Conservation (phyloP, 106 monocot genomes). For the Vanilla planifolia region DNA sequence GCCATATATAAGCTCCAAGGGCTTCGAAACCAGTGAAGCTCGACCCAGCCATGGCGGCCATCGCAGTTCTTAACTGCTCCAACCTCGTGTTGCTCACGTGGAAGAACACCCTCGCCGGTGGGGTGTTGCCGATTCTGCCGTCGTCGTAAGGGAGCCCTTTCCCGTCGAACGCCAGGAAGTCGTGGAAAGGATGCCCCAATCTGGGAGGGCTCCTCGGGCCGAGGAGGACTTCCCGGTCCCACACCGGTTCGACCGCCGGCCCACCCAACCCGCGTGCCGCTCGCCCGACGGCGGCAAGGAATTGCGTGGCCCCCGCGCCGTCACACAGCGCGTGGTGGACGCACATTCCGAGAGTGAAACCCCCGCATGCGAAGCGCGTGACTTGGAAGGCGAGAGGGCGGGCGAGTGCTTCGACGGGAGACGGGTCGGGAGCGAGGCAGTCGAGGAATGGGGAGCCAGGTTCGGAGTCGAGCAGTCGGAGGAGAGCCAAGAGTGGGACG, state of each 20-base stretch:
- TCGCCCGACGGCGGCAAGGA: slow-evolving; percentile 21
- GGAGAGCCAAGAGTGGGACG: not conserved
- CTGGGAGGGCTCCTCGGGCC: slow-evolving; percentile 31
- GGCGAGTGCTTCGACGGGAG: not conserved
- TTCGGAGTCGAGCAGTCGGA: slow-evolving; percentile 8
- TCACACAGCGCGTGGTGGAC: slow-evolving; percentile 42
- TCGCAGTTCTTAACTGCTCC: slow-evolving; percentile 20
- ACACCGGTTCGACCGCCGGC: slow-evolving; percentile 23
- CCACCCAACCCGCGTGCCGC: slow-evolving; percentile 20
- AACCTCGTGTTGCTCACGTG: slow-evolving; percentile 31
- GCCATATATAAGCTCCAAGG: slow-evolving; percentile 54
- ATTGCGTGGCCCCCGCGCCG: slow-evolving; percentile 37
- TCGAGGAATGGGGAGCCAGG: slow-evolving; percentile 29
- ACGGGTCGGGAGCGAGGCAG: slow-evolving; percentile 31
- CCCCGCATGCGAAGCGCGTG: slow-evolving; percentile 37
- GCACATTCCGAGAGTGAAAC: slow-evolving; percentile 40
- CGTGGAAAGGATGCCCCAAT: slow-evolving; percentile 17
- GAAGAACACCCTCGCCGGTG: slow-evolving; percentile 29
- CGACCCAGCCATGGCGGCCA: slow-evolving; percentile 20
- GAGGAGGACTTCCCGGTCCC: slow-evolving; percentile 38
- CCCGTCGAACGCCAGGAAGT: slow-evolving; percentile 16
- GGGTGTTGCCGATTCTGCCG: not conserved
- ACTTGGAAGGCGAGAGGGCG: slow-evolving; percentile 28
- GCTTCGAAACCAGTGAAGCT: slow-evolving; percentile 53
- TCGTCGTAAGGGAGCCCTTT: not conserved